These are phyloP conservation scores for Naganishia randhawae DNA, from an alignment of 768 basidiomycete species.

Conservation along the genomic window DNA sequence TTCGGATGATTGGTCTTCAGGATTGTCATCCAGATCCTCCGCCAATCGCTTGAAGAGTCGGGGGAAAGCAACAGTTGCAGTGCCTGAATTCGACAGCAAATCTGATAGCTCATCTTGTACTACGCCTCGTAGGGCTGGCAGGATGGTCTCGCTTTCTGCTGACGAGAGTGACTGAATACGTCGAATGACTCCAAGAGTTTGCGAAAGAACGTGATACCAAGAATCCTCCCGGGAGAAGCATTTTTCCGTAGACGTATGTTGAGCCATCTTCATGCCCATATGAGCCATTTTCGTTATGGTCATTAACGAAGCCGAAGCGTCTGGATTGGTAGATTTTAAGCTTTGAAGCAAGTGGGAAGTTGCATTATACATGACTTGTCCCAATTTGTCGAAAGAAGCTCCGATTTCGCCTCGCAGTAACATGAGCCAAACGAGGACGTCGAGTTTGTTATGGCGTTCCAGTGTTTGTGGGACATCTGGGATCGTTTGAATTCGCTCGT, in stretches of 20 bases:
- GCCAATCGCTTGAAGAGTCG: constrained; percentile 87
- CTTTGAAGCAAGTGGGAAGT: constrained; percentile 29
- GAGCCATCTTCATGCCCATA: constrained; percentile 4
- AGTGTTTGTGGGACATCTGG: constrained; percentile 68
- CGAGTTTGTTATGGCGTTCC: constrained; percentile 27
- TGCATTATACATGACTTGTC: constrained; percentile 37
- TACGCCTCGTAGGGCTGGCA: constrained; percentile 61
- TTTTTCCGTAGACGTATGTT: neutral
- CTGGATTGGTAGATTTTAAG: neutral
- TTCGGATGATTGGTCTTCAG: constrained; percentile 31
- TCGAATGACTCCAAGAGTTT: neutral
- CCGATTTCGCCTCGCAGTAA: constrained; percentile 1
- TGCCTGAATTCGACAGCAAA: constrained; percentile 77
- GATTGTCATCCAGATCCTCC: constrained; percentile 60
- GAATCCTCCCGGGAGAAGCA: constrained; percentile 9
- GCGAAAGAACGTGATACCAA: constrained; percentile 16
- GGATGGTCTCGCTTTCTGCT: neutral
- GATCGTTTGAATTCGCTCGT: constrained; percentile 62
- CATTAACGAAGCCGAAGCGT: neutral
- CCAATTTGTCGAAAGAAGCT: constrained; percentile 31
- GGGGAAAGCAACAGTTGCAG: constrained; percentile 79
- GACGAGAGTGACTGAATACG: neutral
- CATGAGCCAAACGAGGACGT: constrained; percentile 20
- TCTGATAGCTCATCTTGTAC: constrained; percentile 80
- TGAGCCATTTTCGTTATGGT: constrained; percentile 1